Base-by-base conservation (phyloP, 176 grass and related monocot genomes). In the Stipa capillata region DNA sequence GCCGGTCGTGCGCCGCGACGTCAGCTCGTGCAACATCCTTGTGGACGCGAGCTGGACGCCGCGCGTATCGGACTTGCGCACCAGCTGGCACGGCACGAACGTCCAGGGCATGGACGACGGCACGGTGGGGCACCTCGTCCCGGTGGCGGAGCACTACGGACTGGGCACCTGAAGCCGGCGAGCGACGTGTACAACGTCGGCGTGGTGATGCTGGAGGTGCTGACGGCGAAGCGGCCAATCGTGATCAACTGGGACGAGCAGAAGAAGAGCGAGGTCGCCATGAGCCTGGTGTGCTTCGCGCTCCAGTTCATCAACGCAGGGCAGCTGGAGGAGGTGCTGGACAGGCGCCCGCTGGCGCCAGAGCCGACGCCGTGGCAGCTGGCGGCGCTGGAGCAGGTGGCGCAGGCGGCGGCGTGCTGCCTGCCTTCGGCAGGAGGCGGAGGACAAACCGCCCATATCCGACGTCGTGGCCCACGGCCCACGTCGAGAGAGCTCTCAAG, bases 131-230 rank as follows among this genome's bases (percentile, higher is more conserved):
- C 51, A 72, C 69, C 0, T 72, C 2, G 69, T 34, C 9, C 69
- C n/a, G n/a, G n/a, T n/a, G n/a, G n/a, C 69, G 29, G 45, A 52
- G 29, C 51, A 52, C 69, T 0, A 0, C 8, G 0, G 0, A 72
- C 45, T 0, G 0, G 8, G 45, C 17, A 1, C 4, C 45, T 72
- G 28, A 72, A 17, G 9, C 28, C 45, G 18, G 8, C 45, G 42
- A 85, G 78, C 16, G 86, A 97, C 60, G 77, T 97, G 47, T 97
- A 93, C 85, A 97, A 80, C 79, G 90, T 93, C 20, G 90, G 93
- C 18, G 90, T 97, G 16, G 80, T 93, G 51, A 8, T 85, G 62
- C 87, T 97, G 9, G 90, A 97, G 68, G 65, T 90, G 20, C 43
- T 97, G 57, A 93, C 90, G 17, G 93, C 90, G 7, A 35, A 3